Base-by-base conservation (phyloP, 1,284 basidiomycete species). In the Porogramme epimiltina region DNA sequence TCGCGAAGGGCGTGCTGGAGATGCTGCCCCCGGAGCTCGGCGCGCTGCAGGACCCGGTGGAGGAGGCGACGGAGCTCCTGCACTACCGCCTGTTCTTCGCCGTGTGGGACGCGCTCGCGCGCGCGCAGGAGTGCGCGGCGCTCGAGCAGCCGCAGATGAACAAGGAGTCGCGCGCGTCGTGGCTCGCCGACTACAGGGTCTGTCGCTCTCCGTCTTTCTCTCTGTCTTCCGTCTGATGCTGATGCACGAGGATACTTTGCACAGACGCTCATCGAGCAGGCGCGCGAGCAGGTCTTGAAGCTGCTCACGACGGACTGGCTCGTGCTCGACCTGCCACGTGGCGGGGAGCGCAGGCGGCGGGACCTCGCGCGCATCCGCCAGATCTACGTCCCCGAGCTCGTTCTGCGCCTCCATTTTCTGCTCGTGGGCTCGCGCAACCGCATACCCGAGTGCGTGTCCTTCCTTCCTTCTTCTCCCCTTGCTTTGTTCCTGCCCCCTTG, bases 321-420 rank as follows among this genome's bases (percentile, higher is more conserved):
- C 56, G 73, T 85, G 16, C 70, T 77, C 2, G 82, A 85, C 52
- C 73, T 73, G 13, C 77, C 79, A 20, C 65, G 67, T 40, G 75
- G 81, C 80, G 55, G 37, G 76, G 80, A 87, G 46, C 79, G 78
- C 11, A 77, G 91, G 13, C 73, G 75, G 19, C 74, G 75, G 23
- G 93, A 97, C 60, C 80, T 97, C 45, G 72, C 79, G 2, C 81
- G 89, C 20, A 91, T 98, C 51, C 83, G 95, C 26, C 87, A 93
- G 61, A 87, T 95, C 33, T 96, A 91, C 70, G 78, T 98, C 18
- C 96, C 95, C 0, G 94, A 98, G 66, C 79, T 98, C 34, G 84
- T 98, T 58, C 78, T 98, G 54, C 85, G 92, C 19, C 73, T 98
- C 16, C 95, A 98, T 66, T 74, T 79, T 26, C 74, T 89, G 51